A percentile compares a stretch with the other conserved stretches of the same genome.
phyloP scores from a whole-genome alignment of 495 filamentous ascomycete species.

The Saxophila tyrrhenica region DNA sequence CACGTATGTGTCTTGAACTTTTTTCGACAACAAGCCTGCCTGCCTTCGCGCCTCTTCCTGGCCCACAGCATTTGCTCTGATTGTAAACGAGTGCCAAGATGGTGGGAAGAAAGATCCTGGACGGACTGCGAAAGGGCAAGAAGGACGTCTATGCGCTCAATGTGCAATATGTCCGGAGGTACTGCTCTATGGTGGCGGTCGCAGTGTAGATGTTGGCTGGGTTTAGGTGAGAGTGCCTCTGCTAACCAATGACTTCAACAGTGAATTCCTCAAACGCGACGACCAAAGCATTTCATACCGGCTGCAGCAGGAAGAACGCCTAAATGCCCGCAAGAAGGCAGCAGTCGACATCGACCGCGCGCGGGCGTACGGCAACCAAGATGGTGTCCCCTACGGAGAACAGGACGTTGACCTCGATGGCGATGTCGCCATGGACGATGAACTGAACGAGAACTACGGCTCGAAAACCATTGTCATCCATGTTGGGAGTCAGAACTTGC shows the following conservation, averaged over 20 bases:
- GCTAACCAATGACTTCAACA: conserved; percentile 31
- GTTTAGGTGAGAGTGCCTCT: too few species aligned
- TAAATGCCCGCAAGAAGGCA: conserved; percentile 65
- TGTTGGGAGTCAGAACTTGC: conserved; percentile 92
- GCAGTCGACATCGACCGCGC: conserved; percentile 81
- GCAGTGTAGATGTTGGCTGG: too few species aligned
- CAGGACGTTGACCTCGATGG: conserved; percentile 46
- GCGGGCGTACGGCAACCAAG: conserved; percentile 52
- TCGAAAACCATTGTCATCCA: conserved; percentile 95
- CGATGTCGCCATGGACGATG: conserved; percentile 46
- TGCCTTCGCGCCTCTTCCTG: conserved; percentile 8
- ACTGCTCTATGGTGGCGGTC: conserved; percentile 2
- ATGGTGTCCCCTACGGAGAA: conserved; percentile 38
- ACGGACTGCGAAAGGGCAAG: conserved; percentile 15
- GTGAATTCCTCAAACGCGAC: conserved; percentile 95
- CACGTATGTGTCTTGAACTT: conserved; percentile 56
- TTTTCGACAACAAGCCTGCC: background rate
- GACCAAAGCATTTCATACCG: conserved; percentile 87
- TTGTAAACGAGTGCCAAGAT: background rate
- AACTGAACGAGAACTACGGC: conserved; percentile 35
- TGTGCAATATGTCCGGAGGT: conserved; percentile 19
- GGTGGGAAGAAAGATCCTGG: conserved; percentile 16
- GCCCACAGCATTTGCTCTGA: background rate
- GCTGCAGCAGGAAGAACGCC: conserved; percentile 69
- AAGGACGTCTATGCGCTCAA: conserved; percentile 20